Percentiles rank a stretch among this genome's conserved stretches.
Evolutionary conservation across 805 yeast genomes (phyloP).

Genomic region (Hanseniaspora occidentalis): DNA sequence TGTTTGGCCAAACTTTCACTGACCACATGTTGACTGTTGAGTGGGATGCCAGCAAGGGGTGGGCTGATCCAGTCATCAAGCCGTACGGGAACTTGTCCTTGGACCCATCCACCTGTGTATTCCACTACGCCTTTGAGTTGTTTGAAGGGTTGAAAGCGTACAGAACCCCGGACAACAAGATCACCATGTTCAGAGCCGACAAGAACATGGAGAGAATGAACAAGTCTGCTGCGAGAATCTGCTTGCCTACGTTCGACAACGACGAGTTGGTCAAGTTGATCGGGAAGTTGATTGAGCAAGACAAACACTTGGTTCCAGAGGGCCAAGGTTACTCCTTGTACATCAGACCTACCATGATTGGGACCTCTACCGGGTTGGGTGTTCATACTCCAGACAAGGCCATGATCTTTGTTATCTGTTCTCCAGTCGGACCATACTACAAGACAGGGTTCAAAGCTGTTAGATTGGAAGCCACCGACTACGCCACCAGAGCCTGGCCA

Average conservation of each 20-base stretch:
- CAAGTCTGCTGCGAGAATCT: conserved; percentile 76
- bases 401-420: conserved; percentile 71
- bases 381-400: conserved; percentile 77
- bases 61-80: conserved; percentile 80
- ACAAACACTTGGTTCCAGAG: conserved; percentile 67
- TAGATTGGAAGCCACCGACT: conserved; percentile 84
- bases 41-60: conserved; percentile 68
- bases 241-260: conserved; percentile 74
- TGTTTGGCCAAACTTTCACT: conserved; percentile 68
- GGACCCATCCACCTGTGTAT: conserved; percentile 83
- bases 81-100: conserved; percentile 68
- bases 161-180: conserved; percentile 43
- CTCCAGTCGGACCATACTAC: conserved; percentile 96
- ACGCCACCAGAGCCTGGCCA: conserved; percentile 98
- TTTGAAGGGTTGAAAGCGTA: conserved; percentile 97
- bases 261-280: conserved; percentile 67
- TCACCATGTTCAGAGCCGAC: conserved; percentile 83
- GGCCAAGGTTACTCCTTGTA: conserved; percentile 85
- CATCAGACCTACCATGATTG: conserved; percentile 90
- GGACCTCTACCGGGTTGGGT: conserved; percentile 82
- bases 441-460: conserved; percentile 95
- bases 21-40: conserved; percentile 80
- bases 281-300: conserved; percentile 63
- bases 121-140: conserved; percentile 90
- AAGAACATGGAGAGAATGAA: conserved; percentile 89